Evolutionary conservation across 106 monocot genomes (phyloP).

Genomic region (Dioscorea zingiberensis): DNA sequence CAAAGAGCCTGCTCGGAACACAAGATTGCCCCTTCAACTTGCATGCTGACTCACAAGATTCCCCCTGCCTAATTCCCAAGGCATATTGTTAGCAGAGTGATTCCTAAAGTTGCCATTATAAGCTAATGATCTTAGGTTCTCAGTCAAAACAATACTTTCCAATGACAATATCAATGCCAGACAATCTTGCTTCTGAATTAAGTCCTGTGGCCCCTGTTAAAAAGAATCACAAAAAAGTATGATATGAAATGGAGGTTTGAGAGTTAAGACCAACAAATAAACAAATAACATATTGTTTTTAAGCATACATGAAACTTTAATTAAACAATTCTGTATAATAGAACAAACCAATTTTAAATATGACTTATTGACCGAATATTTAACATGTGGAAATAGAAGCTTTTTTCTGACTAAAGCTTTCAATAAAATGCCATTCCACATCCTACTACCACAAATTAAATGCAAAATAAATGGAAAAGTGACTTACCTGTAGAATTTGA

Average conservation of each 20-base stretch:
- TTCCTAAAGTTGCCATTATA: not conserved
- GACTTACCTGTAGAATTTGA: conserved; percentile 64
- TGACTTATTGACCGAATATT: too few relatives aligned
- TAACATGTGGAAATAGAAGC: too few relatives aligned
- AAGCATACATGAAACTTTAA: too few relatives aligned
- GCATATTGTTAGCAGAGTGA: conserved; percentile 5
- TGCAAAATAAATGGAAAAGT: not conserved
- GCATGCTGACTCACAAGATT: conserved; percentile 78
- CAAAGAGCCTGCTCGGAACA: conserved; percentile 70
- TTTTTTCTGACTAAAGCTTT: too few relatives aligned
- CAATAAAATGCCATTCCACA: too few relatives aligned
- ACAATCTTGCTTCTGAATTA: conserved; percentile 46
- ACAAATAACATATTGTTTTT: too few relatives aligned
- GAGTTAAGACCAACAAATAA: too few relatives aligned
- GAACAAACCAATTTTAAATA: too few relatives aligned
- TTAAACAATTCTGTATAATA: too few relatives aligned
- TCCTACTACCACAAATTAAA: too few relatives aligned
- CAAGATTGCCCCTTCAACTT: conserved; percentile 71
- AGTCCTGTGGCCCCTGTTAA: conserved; percentile 24
- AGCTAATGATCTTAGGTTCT: not conserved
- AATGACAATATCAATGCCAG: conserved; percentile 56
- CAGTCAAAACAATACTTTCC: conserved; percentile 49
- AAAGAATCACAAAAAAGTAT: not conserved
- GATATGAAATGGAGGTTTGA: too few relatives aligned
- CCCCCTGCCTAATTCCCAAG: conserved; percentile 49